Percentiles rank a stretch among this genome's conserved stretches.
Conservation (phyloP, 2,329 filamentous ascomycete species). For the Calonectria pauciramosa region DNA sequence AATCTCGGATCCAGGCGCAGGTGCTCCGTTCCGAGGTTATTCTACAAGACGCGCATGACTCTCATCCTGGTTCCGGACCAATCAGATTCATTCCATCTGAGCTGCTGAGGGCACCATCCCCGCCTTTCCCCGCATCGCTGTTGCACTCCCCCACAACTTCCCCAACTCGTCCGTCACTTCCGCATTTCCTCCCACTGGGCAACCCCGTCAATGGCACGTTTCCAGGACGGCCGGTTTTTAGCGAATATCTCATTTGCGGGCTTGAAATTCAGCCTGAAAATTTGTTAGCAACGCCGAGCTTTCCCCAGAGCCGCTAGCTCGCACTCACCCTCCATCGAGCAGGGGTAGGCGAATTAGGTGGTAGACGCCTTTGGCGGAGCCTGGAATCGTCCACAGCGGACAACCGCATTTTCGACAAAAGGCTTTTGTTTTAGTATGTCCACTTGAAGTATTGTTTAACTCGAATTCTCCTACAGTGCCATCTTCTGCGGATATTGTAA, state of each 20-base stretch:
- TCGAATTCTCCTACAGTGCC: conserved; percentile 32
- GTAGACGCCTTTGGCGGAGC: conserved; percentile 40
- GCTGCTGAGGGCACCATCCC: background rate
- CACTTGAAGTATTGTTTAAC: conserved; percentile 43
- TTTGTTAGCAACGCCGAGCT: background rate
- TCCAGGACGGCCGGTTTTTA: conserved; percentile 45
- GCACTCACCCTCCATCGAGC: conserved; percentile 42
- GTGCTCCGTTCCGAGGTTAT: conserved; percentile 5
- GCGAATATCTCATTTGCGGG: conserved; percentile 48
- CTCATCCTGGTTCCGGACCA: background rate
- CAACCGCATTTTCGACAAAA: conserved; percentile 45
- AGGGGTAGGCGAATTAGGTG: conserved; percentile 43
- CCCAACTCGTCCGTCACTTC: conserved; percentile 31
- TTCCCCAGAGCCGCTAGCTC: background rate
- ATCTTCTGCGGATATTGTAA: conserved; percentile 20
- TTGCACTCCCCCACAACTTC: background rate
- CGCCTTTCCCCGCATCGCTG: background rate
- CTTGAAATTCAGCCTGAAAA: conserved; percentile 30
- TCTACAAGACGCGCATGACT: background rate
- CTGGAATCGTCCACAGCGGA: conserved; percentile 46
- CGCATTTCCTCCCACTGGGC: conserved; percentile 46
- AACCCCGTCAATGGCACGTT: conserved; percentile 32
- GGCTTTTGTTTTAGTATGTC: conserved; percentile 41
- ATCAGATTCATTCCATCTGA: background rate
- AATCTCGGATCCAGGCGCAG: background rate